Base-by-base conservation (phyloP, 495 filamentous ascomycete genomes). In the Physcia stellaris region DNA sequence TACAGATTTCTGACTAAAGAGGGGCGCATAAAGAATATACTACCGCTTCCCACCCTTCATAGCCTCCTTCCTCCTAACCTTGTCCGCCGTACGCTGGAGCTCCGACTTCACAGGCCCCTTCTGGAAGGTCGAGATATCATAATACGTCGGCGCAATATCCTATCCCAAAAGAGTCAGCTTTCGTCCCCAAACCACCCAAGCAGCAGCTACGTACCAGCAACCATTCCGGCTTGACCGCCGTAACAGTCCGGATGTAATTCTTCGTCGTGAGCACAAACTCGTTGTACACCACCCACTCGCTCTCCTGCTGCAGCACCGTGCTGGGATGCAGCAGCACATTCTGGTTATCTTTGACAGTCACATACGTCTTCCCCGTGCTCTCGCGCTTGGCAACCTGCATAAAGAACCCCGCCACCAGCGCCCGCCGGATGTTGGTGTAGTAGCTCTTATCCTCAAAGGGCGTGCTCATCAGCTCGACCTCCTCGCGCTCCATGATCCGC, bases 371-470 rank as follows among this genome's bases (percentile, higher is more conserved):
- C 46, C 75, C 75, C 31, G 59, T 68, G 24, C 64, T 60, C 41
- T 93, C 83, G 48, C 77, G 81, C 74, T 86, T 95, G 28, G 90
- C 90, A n/a, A 96, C 81, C 53, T 99, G 92, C 90, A 99, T 99
- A 68, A 99, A 99, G 66, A 96, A 99, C 16, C 90, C 90, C 2
- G 85, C 74, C 11, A 94, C 80, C n/a, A 99, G 68, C 7, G 90
- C 90, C 12, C 84, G 78, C 16, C 86, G 81, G 51, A 99, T 96
- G 53, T 99, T 99, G 58, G 73, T 85, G 56, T 95, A 96, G 63
- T 99, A 99, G 46, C 87, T 81, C 68, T 94, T 95, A 60, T 96
- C 78, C 35, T 86, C 80, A 62, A 94, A 95, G 1, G 81, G 73
- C 0, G 85, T 94, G 42, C 78, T 86, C 33, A 96, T 55, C 33